Base-by-base conservation (phyloP, 208 protist genomes). In the Leishmania aethiopica region DNA sequence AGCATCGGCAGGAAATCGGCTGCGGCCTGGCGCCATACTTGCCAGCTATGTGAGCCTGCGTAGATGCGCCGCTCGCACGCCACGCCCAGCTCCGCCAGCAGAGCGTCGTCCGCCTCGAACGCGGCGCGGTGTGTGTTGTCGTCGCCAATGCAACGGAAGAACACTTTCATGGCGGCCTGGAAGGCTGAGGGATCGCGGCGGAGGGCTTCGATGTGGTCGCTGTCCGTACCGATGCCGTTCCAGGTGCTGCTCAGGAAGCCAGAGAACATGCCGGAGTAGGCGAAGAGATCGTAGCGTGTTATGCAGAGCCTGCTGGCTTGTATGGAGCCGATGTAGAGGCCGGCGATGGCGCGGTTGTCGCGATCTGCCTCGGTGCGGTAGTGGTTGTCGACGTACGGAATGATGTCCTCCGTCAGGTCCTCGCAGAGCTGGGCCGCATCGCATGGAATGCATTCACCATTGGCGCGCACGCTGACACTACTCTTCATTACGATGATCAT, bases 311-410 rank as follows among this genome's bases (percentile, higher is more conserved):
- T 74, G 42, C 64, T 84, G 6, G 77, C 77, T 37, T 87, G 83
- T 67, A 81, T 84, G 40, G 83, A 89, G 47, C 83, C 83, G 77
- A 85, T 87, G 60, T 78, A 87, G 4, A 89, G 80, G 35, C 86
- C 83, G n/a, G 83, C 86, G 42, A 89, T 73, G 42, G 83, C 80
- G 75, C 83, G 83, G 76, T 84, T 51, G 42, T 76, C 77, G 42
- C 75, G 66, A 49, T 89, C 86, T 22, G 57, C 49, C 40, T 64
- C 25, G 32, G 84, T 85, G 67, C 83, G 82, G 78, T 81, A 89
- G 67, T 78, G 80, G 42, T 10, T 70, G 28, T 89, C 86, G 45
- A 89, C 77, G 40, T 84, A 87, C 25, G 86, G 86, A 42, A 87
- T 84, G 32, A 87, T 76, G 66, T 87, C 83, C 75, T 83, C 71